Conservation (phyloP, 2,329 filamentous ascomycete species). For the Ascochyta lentis region DNA sequence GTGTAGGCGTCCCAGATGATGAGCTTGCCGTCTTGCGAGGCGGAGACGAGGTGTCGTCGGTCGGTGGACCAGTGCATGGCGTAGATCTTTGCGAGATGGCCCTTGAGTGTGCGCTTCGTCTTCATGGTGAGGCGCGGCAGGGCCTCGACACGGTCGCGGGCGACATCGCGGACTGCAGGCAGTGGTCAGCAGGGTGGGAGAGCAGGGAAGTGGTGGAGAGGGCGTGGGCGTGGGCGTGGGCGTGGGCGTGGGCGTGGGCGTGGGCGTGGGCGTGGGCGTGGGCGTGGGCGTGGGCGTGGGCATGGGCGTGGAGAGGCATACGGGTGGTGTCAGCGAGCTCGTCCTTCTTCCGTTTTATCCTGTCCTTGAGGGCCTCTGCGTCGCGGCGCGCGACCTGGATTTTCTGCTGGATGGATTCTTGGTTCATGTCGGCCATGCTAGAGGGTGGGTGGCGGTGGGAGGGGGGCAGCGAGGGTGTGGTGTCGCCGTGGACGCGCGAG, state of each 20-base stretch:
- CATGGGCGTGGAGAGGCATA: constrained; percentile 61
- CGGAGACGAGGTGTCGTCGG: constrained; percentile 93
- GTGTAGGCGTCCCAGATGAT: constrained; percentile 99
- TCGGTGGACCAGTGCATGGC: constrained; percentile 99
- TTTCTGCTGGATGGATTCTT: constrained; percentile 60
- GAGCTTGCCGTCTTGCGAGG: constrained; percentile 97
- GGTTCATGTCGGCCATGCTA: constrained; percentile 58
- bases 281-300: neutral
- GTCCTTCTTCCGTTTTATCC: constrained; percentile 99
- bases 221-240: neutral
- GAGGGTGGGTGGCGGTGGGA: constrained; percentile 15
- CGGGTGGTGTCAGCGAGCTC: constrained; percentile 96
- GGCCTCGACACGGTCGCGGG: constrained; percentile 88
- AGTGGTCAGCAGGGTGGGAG: constrained; percentile 34
- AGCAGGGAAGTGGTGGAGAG: no score
- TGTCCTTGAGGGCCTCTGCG: constrained; percentile 96
- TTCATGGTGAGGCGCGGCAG: constrained; percentile 96
- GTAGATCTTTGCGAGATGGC: constrained; percentile 98
- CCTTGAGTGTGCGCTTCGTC: constrained; percentile 94
- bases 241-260: no score
- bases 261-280: constrained; percentile 4
- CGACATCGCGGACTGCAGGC: constrained; percentile 82
- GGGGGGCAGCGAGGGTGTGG: neutral
- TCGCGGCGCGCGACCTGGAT: constrained; percentile 98
- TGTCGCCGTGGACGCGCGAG: constrained; percentile 26